Base-by-base conservation (phyloP, 2,329 filamentous ascomycete species). In the Fusarium decemcellulare region DNA sequence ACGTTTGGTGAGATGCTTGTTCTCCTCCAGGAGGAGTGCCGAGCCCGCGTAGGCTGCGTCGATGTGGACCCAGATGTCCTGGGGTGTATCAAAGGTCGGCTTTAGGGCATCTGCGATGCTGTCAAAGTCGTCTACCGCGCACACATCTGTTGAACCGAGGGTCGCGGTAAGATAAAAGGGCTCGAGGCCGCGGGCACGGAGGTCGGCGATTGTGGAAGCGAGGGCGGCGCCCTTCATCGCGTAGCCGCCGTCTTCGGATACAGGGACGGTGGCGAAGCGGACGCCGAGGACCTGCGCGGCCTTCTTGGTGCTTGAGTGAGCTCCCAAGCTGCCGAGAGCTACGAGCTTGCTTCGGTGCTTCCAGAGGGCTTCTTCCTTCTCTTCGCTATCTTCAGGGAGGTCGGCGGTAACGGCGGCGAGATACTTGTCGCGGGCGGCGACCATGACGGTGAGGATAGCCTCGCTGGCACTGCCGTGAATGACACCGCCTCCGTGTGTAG, bases 41-140 rank as follows among this genome's bases (percentile, higher is more conserved):
- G 93, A 90, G 3, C 95, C 95, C 1, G 95, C 95, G 80, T 97
- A 98, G 1, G 95, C 95, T 11, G 93, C 95, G 81, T 98, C 95
- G 57, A 98, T 89, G 80, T 98, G 95, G 18, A 97, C 92, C 95
- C 95, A 98, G 56, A 98, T 83, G 69, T 89, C 85, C 56, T 84
- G 83, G 10, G 76, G 71, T 1, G 71, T 68, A 48, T 74, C 75
- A 8, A 73, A 71, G 6, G 59, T 70, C 30, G 67, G 64, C n/a
- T 75, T 76, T 29, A 89, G 78, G 6, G 81, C 80, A 54, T 79
- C 77, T 29, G 87, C 88, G 74, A 97, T 91, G 67, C 89, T 90
- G 2, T 81, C 85, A 73, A 97, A 92, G 75, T 94, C 91, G 80
- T 98, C 95, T 27, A 95, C 86, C 7, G 94, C 93, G 77, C 95